phyloP scores from a whole-genome alignment of 371 early-diverging fungal species.

The Saksenaea oblongispora region DNA sequence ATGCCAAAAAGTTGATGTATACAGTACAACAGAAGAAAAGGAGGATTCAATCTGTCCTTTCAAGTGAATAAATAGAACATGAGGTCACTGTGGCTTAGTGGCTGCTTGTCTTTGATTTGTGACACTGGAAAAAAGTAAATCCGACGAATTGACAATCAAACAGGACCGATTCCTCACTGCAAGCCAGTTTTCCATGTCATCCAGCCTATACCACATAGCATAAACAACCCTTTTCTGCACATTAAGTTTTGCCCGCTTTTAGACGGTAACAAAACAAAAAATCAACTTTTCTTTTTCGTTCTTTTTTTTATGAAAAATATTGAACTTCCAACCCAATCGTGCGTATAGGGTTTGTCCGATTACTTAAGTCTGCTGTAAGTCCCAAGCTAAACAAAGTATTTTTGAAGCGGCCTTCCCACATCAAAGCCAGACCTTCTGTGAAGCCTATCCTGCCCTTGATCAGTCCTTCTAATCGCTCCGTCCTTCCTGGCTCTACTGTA shows the following conservation, averaged over 20 bases:
- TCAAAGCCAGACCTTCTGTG: conserved; percentile 54
- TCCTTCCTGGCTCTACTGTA: conserved; percentile 12
- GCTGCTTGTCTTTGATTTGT: too few species aligned
- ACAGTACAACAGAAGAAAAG: not conserved
- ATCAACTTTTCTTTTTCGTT: too few species aligned
- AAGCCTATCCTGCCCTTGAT: conserved; percentile 63
- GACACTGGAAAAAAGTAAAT: not conserved
- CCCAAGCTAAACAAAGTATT: conserved; percentile 64
- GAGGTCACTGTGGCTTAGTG: too few species aligned
- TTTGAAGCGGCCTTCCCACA: conserved; percentile 72
- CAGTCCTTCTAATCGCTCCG: conserved; percentile 56
- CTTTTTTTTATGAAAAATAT: conserved; percentile 53
- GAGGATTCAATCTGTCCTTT: not conserved
- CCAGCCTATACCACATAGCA: too few species aligned
- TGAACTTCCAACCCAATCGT: conserved; percentile 69
- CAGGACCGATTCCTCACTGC: too few species aligned
- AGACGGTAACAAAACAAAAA: too few species aligned
- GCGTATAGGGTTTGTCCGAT: conserved; percentile 47
- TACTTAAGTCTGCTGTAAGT: conserved; percentile 54
- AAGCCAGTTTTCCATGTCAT: too few species aligned
- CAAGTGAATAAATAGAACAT: too few species aligned
- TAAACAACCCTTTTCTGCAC: too few species aligned
- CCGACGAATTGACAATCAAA: not conserved
- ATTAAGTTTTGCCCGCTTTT: too few species aligned
- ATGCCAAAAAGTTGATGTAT: not conserved